These are phyloP conservation scores for Fraxinus ornus DNA, from an alignment of 305 asterid species.

Conservation along the genomic window DNA sequence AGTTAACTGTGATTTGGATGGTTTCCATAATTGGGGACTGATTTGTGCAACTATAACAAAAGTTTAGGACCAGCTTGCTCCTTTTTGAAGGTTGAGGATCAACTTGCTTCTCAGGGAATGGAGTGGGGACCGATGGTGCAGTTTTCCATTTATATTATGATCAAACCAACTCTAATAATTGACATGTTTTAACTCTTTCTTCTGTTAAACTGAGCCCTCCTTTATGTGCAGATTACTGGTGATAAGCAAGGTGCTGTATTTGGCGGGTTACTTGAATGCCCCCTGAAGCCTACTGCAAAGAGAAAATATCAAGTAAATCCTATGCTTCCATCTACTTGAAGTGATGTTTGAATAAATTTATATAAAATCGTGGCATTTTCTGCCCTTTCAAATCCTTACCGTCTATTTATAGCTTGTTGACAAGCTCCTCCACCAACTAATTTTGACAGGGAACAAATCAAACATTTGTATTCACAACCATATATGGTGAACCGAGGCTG, in stretches of 20 bases:
- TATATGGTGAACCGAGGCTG: conserved; percentile 89
- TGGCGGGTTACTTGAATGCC: conserved; percentile 94
- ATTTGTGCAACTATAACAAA: background rate
- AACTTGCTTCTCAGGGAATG: background rate
- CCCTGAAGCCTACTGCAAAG: conserved; percentile 80
- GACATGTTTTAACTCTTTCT: background rate
- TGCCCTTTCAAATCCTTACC: background rate
- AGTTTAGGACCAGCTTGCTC: background rate
- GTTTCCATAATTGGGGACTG: background rate
- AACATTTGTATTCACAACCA: conserved; percentile 87
- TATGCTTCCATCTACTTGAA: conserved; percentile 12
- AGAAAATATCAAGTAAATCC: conserved; percentile 81
- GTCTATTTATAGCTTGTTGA: conserved; percentile 13
- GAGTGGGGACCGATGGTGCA: background rate
- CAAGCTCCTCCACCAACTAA: conserved; percentile 13
- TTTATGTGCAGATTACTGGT: conserved; percentile 70
- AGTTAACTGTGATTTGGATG: background rate
- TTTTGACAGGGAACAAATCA: conserved; percentile 76
- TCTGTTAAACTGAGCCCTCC: background rate
- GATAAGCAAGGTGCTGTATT: conserved; percentile 90
- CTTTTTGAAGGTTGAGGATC: background rate
- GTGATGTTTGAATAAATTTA: background rate
- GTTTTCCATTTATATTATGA: background rate
- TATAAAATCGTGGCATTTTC: background rate
- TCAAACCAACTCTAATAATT: background rate